Conservation (phyloP, 2,329 filamentous ascomycete genomes). For the Calonectria ilicicola region DNA sequence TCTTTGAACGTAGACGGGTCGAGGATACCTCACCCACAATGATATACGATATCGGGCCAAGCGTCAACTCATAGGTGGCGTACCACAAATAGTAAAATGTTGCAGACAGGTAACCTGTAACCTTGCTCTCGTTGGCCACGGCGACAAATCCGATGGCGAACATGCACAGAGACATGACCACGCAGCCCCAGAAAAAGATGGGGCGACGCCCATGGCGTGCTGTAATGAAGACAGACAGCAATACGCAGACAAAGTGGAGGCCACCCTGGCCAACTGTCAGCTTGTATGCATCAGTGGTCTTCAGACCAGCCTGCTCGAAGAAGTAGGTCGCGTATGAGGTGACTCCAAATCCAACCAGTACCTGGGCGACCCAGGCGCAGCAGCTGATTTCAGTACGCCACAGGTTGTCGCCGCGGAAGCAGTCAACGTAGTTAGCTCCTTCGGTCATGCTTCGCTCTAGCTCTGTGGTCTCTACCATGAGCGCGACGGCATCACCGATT, state of each 20-base stretch:
- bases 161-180: slow-evolving; percentile 32
- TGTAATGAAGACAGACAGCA: slow-evolving; percentile 55
- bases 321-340: slow-evolving; percentile 51
- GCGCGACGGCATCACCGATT: slow-evolving; percentile 54
- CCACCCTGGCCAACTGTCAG: slow-evolving; percentile 54
- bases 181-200: slow-evolving; percentile 51
- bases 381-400: slow-evolving; percentile 45
- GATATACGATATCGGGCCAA: slow-evolving; percentile 56
- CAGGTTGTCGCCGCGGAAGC: slow-evolving; percentile 40
- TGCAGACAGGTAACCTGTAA: slow-evolving; percentile 37
- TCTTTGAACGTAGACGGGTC: slow-evolving; percentile 54
- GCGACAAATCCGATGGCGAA: slow-evolving; percentile 47
- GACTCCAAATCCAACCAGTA: slow-evolving; percentile 38
- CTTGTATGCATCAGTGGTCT: slow-evolving; percentile 50
- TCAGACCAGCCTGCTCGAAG: slow-evolving; percentile 56
- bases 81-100: slow-evolving; percentile 23
- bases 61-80: slow-evolving; percentile 52
- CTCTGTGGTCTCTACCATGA: slow-evolving; percentile 50
- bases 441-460: slow-evolving; percentile 49
- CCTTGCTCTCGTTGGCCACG: slow-evolving; percentile 53
- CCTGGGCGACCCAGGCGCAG: slow-evolving; percentile 42
- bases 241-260: slow-evolving; percentile 54
- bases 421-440: slow-evolving; percentile 40
- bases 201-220: slow-evolving; percentile 53
- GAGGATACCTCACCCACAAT: slow-evolving; percentile 54